Evolutionary conservation across 768 basidiomycete genomes (phyloP).

Genomic region (Myochromella boudieri): DNA sequence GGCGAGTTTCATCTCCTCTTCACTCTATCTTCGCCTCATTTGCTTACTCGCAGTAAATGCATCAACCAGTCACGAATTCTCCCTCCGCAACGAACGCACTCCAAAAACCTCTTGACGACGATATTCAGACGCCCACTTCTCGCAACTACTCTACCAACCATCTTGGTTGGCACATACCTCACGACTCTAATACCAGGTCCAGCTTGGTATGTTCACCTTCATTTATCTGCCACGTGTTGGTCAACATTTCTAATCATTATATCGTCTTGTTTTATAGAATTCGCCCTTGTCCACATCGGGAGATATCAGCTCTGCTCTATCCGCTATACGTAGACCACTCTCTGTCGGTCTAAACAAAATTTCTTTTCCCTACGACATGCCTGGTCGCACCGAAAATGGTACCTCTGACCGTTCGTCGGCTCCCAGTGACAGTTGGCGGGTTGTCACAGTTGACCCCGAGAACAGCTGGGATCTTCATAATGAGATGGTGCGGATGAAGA

Average conservation of each 20-base stretch:
- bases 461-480: conserved; percentile 72
- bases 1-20: conserved; percentile 30
- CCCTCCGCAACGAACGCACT: conserved; percentile 43
- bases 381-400: conserved; percentile 42
- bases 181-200: conserved; percentile 42
- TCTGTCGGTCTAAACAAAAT: conserved; percentile 38
- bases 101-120: conserved; percentile 31
- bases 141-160: conserved; percentile 35
- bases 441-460: conserved; percentile 59
- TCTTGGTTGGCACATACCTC: conserved; percentile 49
- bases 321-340: conserved; percentile 29
- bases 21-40: conserved; percentile 23
- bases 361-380: conserved; percentile 37
- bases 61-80: conserved; percentile 61
- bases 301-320: conserved; percentile 34
- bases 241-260: conserved; percentile 25
- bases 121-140: conserved; percentile 34
- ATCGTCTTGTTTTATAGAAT: conserved; percentile 33
- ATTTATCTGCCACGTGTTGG: conserved; percentile 31
- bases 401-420: conserved; percentile 39
- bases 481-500: conserved; percentile 71
- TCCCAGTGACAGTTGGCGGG: conserved; percentile 57
- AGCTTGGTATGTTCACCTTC: conserved; percentile 44
- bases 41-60: conserved; percentile 57
- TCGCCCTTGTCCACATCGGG: conserved; percentile 45